Conservation (phyloP, 1,139 yeast species). For the Kurtzmaniella natalensis region DNA sequence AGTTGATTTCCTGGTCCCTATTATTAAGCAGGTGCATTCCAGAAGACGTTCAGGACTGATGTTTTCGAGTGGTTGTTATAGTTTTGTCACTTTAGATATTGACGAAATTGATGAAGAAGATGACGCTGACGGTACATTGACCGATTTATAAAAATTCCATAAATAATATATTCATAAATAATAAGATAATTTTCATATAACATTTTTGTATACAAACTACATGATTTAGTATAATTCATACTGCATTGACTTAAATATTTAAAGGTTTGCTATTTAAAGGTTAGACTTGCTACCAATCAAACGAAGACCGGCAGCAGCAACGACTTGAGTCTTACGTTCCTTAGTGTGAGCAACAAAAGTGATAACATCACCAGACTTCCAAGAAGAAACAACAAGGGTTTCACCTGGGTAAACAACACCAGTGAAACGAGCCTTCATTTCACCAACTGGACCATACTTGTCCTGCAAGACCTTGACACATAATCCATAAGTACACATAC, state of each 20-base stretch:
- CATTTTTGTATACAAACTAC: neutral
- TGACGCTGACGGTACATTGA: constrained; percentile 10
- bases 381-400: constrained; percentile 72
- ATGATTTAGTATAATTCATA: too few species aligned
- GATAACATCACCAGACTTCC: constrained; percentile 72
- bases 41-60: constrained; percentile 20
- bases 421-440: constrained; percentile 86
- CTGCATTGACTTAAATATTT: too few species aligned
- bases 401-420: constrained; percentile 98
- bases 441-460: constrained; percentile 75
- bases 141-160: constrained; percentile 7
- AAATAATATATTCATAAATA: neutral
- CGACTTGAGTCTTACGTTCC: constrained; percentile 75
- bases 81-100: constrained; percentile 20
- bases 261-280: constrained; percentile 18
- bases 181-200: neutral
- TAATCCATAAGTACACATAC: constrained; percentile 84
- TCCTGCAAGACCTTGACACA: constrained; percentile 74
- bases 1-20: constrained; percentile 34
- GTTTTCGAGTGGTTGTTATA: constrained; percentile 21
- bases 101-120: constrained; percentile 28
- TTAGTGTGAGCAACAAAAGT: constrained; percentile 80
- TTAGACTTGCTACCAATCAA: constrained; percentile 44
- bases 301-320: constrained; percentile 85
- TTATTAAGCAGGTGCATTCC: constrained; percentile 12